These are phyloP conservation scores for Syncephalis plumigaleata DNA, from an alignment of 371 early-diverging fungal genomes.

Conservation along the genomic window DNA sequence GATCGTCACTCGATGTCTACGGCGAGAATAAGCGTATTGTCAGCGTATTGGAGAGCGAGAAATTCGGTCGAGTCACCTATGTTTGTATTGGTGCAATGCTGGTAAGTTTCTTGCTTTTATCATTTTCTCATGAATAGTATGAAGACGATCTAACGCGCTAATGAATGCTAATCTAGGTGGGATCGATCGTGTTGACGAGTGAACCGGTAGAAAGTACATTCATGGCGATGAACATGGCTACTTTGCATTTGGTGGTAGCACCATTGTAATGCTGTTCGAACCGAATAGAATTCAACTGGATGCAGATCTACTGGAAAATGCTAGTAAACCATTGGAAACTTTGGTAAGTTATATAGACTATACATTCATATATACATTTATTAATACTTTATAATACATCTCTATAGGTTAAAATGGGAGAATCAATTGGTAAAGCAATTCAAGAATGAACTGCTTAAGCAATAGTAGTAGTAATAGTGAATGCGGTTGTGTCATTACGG, in stretches of 20 bases:
- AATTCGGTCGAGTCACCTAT: slow-evolving; percentile 57
- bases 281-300: slow-evolving; percentile 39
- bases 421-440: too few species aligned
- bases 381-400: too few species aligned
- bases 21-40: slow-evolving; percentile 66
- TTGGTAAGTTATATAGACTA: slow-evolving; percentile 11
- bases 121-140: background rate
- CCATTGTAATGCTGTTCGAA: slow-evolving; percentile 54
- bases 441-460: too few species aligned
- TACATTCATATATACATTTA: too few species aligned
- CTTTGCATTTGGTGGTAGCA: slow-evolving; percentile 67
- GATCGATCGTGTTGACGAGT: slow-evolving; percentile 56
- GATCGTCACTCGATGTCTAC: slow-evolving; percentile 59
- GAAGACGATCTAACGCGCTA: background rate
- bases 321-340: slow-evolving; percentile 27
- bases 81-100: slow-evolving; percentile 76
- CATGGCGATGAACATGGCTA: slow-evolving; percentile 72
- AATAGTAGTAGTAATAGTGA: too few species aligned
- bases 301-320: slow-evolving; percentile 39
- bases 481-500: too few species aligned
- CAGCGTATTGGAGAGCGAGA: slow-evolving; percentile 41
- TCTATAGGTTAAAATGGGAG: too few species aligned
- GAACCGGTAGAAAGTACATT: slow-evolving; percentile 25
- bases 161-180: slow-evolving; percentile 13
- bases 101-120: slow-evolving; percentile 16